Base-by-base conservation (phyloP, 148 eudicot genomes). In the Persicaria tinctoria region DNA sequence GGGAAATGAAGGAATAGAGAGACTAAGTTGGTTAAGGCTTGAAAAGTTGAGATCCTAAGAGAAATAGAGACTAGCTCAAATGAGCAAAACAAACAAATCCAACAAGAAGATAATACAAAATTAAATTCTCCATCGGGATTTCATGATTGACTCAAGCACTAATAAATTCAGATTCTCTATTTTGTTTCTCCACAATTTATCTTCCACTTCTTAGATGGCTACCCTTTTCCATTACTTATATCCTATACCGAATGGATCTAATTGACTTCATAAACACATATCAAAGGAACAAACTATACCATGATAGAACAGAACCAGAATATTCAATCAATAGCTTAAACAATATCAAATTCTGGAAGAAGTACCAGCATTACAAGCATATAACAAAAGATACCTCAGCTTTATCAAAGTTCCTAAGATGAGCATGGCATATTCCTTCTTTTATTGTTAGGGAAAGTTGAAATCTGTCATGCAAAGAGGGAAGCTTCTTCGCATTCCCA, bases 381-480 rank as follows among this genome's bases (percentile, higher is more conserved):
- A 57, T 18, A 18, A 57, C 27, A 57, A 17, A 41, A 66, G 47
- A 79, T 70, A 91, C 98, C 97, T 94, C 89, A 76, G 98, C 97
- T 83, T 87, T 85, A 70, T 88, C 87, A 75, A 84, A 47, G 80
- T 86, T 74, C 57, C 93, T 93, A 76, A 90, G 92, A 80, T 88
- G 85, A 75, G 82, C 82, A 74, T 88, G 85, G 62, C 97, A 91
- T 75, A 94, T 85, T 77, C 98, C 98, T 80, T 87, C 95, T 85
- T 86, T 87, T 73, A 86, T 74, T 10, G 74, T 80, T 60, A 94
- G 78, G 77, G 78, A 23, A 49, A 84, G 75, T 18, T 93, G 96
- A 54, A 83, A 71, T 74, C 85, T 85, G 77, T 82, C 81, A 41
- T 68, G 83, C 75, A 73, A 51, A 82, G 76, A 73, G 78, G 70